These are phyloP conservation scores for Hanseniaspora singularis DNA, from an alignment of 805 yeast genomes.

Conservation along the genomic window DNA sequence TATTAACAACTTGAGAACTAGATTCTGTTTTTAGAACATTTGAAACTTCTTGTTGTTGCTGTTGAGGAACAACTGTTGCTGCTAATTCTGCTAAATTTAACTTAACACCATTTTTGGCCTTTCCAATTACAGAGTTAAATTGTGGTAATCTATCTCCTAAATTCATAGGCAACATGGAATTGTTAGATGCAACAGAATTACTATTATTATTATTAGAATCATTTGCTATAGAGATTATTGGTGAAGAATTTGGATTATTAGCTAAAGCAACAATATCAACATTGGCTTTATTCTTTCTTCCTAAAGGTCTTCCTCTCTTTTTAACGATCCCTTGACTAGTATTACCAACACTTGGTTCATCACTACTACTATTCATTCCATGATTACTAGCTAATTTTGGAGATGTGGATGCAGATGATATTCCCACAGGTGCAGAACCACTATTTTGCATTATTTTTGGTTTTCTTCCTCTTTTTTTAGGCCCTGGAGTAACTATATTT, in stretches of 20 bases:
- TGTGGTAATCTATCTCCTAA: slow-evolving; percentile 1
- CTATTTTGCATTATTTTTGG: slow-evolving; percentile 2
- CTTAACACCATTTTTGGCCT: slow-evolving; percentile 2
- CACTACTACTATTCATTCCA: no score
- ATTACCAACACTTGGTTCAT: no score
- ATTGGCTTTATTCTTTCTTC: slow-evolving; percentile 11
- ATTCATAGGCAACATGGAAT: no score
- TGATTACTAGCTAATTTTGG: no score
- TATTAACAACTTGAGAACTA: not conserved
- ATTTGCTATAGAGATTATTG: not conserved
- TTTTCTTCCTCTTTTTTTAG: slow-evolving; percentile 15
- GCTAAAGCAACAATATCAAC: not conserved
- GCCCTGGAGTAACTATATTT: slow-evolving; percentile 2
- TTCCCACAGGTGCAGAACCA: no score
- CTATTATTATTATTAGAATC: not conserved
- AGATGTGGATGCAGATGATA: no score
- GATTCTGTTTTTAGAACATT: not conserved
- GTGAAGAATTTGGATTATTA: not conserved
- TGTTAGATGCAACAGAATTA: no score
- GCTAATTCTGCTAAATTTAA: slow-evolving; percentile 11
- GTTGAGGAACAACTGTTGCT: not conserved
- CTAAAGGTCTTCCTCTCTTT: slow-evolving; percentile 14
- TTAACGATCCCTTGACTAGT: not conserved
- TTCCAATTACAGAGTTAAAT: slow-evolving; percentile 6
- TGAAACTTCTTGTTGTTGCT: not conserved